A percentile compares a stretch with the other conserved stretches of the same genome.
These are phyloP conservation scores for Aureobasidium pullulans DNA, from an alignment of 2,329 filamentous ascomycete genomes.

Conservation along the genomic window DNA sequence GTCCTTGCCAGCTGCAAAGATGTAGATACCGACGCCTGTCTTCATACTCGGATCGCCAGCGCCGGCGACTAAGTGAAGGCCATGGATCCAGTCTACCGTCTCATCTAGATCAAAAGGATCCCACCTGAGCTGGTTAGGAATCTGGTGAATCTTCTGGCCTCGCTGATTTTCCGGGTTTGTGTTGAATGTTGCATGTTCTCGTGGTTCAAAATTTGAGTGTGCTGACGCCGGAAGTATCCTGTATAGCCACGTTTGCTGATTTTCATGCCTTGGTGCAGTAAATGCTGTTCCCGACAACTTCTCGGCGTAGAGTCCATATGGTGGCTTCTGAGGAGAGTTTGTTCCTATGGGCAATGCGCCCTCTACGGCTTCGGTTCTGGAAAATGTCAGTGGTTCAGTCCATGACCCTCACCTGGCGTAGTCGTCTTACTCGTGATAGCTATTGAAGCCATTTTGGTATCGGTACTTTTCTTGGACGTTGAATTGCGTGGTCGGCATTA, in stretches of 20 bases:
- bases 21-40: constrained; percentile 68
- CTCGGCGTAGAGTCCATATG: constrained; percentile 74
- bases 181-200: constrained; percentile 42
- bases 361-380: constrained; percentile 66
- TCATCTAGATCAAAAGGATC: constrained; percentile 68
- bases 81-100: constrained; percentile 60
- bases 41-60: constrained; percentile 75
- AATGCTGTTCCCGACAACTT: constrained; percentile 55
- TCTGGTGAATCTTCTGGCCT: constrained; percentile 58
- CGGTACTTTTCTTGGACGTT: constrained; percentile 59
- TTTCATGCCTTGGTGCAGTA: constrained; percentile 48
- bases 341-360: constrained; percentile 66
- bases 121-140: constrained; percentile 78
- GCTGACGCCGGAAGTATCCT: constrained; percentile 52
- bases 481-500: constrained; percentile 60
- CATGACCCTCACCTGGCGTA: neutral
- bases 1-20: constrained; percentile 70
- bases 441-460: constrained; percentile 73
- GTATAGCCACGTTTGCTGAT: constrained; percentile 54
- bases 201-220: constrained; percentile 47
- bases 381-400: neutral
- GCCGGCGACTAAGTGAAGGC: constrained; percentile 65
- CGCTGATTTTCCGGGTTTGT: constrained; percentile 43
- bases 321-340: constrained; percentile 75
- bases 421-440: constrained; percentile 62